These are phyloP conservation scores for Dendrothele bispora DNA, from an alignment of 768 basidiomycete genomes.

Conservation along the genomic window DNA sequence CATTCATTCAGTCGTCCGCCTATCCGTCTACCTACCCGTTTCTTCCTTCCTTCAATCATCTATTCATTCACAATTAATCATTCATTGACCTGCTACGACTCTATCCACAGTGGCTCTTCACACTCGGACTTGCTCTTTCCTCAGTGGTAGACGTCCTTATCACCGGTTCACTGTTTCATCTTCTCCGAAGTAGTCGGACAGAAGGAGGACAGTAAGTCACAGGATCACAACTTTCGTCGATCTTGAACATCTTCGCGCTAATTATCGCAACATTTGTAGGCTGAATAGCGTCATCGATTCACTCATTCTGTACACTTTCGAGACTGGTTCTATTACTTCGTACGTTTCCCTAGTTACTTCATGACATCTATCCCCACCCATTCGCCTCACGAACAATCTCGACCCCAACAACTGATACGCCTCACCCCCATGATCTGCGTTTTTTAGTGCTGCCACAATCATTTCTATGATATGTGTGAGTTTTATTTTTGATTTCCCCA, in stretches of 20 bases:
- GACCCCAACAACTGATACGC: neutral
- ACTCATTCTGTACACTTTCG: constrained; percentile 50
- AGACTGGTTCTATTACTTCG: constrained; percentile 54
- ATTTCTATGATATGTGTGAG: constrained; percentile 49
- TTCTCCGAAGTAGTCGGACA: constrained; percentile 38
- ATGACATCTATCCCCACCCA: neutral
- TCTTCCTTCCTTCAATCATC: no score
- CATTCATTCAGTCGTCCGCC: no score
- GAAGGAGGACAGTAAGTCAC: constrained; percentile 39
- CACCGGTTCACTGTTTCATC: constrained; percentile 41
- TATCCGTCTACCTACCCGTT: no score
- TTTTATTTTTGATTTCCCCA: neutral
- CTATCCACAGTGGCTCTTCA: constrained; percentile 49
- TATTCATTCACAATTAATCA: no score
- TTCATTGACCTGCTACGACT: neutral
- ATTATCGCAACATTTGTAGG: constrained; percentile 19
- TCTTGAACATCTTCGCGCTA: neutral
- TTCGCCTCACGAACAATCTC: neutral
- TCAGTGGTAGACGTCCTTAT: constrained; percentile 50
- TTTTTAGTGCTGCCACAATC: constrained; percentile 38
- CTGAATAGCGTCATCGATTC: constrained; percentile 46
- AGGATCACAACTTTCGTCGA: constrained; percentile 4
- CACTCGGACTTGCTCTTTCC: constrained; percentile 50
- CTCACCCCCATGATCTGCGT: neutral
- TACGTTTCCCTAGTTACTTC: constrained; percentile 10